Evolutionary conservation across 2,329 filamentous ascomycete species (phyloP).

Genomic region (Alternaria conjuncta): DNA sequence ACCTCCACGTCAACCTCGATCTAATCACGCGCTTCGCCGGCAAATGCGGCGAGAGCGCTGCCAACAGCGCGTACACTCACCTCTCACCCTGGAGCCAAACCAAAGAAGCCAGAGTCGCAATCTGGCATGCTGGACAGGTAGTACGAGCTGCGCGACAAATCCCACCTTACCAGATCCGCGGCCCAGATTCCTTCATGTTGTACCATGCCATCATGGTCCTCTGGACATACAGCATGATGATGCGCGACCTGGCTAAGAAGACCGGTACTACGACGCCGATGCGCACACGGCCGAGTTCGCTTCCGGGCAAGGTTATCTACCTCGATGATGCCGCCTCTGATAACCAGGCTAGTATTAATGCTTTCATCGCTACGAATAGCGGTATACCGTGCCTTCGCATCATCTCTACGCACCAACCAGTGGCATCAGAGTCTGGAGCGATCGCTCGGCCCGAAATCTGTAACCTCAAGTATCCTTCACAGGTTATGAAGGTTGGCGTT

Average conservation of each 20-base stretch:
- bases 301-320: slow-evolving; percentile 1
- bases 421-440: neutral
- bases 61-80: slow-evolving; percentile 44
- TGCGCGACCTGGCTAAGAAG: slow-evolving; percentile 20
- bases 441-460: slow-evolving; percentile 3
- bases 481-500: slow-evolving; percentile 27
- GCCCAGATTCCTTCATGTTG: slow-evolving; percentile 25
- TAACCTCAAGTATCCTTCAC: slow-evolving; percentile 17
- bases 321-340: slow-evolving; percentile 11
- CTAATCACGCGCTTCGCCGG: slow-evolving; percentile 70
- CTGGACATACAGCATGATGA: slow-evolving; percentile 35
- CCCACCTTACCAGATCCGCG: slow-evolving; percentile 25
- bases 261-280: slow-evolving; percentile 5
- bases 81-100: slow-evolving; percentile 53
- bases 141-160: slow-evolving; percentile 20
- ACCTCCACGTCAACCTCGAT: slow-evolving; percentile 67
- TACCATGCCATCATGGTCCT: slow-evolving; percentile 31
- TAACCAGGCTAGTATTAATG: slow-evolving; percentile 14
- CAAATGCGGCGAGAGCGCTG: slow-evolving; percentile 69
- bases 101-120: slow-evolving; percentile 24
- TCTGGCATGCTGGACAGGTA: slow-evolving; percentile 26
- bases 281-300: neutral
- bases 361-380: slow-evolving; percentile 14
- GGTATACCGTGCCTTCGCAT: slow-evolving; percentile 20
- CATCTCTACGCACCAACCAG: neutral